A percentile compares a stretch with the other conserved stretches of the same genome.
phyloP scores from a whole-genome alignment of 2,329 filamentous ascomycete genomes.

The Cladobotryum mycophilum region DNA sequence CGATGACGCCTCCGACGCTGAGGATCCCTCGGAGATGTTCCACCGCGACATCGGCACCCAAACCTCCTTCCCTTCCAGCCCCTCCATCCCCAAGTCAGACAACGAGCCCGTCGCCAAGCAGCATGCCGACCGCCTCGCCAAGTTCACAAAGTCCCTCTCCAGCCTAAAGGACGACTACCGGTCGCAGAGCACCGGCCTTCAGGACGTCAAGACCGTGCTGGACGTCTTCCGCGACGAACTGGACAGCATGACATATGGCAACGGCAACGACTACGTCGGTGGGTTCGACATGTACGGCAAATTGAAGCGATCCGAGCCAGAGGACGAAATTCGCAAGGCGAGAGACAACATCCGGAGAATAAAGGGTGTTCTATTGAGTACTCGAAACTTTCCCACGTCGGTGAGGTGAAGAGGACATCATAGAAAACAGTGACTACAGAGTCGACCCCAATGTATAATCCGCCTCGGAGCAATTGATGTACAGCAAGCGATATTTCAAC shows the following conservation, averaged over 20 bases:
- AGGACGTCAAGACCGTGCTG: slow-evolving; percentile 45
- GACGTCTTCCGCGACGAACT: slow-evolving; percentile 60
- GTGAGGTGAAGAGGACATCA: slow-evolving; percentile 20
- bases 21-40: slow-evolving; percentile 71
- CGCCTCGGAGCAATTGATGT: no score
- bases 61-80: slow-evolving; percentile 44
- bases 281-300: slow-evolving; percentile 38
- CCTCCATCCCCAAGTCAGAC: slow-evolving; percentile 9
- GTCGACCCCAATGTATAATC: not conserved
- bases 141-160: slow-evolving; percentile 37
- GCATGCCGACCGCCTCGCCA: slow-evolving; percentile 37
- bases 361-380: slow-evolving; percentile 71
- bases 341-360: slow-evolving; percentile 71
- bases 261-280: slow-evolving; percentile 31
- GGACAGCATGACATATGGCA: slow-evolving; percentile 49
- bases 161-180: slow-evolving; percentile 38
- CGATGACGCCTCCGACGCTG: slow-evolving; percentile 40
- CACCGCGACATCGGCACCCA: slow-evolving; percentile 77
- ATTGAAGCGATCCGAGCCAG: slow-evolving; percentile 44
- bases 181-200: slow-evolving; percentile 42
- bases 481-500: not conserved
- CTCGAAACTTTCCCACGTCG: slow-evolving; percentile 62
- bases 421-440: not conserved
- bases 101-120: slow-evolving; percentile 25
- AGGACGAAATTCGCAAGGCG: slow-evolving; percentile 66